Conservation (phyloP, 1,284 basidiomycete species). For the Pascua sp. region DNA sequence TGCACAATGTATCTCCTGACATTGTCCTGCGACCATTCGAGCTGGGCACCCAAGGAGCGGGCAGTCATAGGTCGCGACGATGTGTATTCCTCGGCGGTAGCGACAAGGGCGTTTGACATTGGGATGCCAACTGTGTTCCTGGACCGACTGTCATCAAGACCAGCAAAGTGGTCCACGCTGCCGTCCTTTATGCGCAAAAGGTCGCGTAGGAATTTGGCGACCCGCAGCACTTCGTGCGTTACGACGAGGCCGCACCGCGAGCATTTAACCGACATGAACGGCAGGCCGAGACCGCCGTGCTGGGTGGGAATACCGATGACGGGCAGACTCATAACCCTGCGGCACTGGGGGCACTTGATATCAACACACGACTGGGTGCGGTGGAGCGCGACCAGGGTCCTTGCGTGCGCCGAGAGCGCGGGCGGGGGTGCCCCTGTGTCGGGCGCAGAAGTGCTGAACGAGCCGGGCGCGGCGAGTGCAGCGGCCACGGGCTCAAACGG, state of each 20-base stretch:
- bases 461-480: not conserved
- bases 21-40: no score
- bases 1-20: no score
- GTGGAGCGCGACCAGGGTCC: slow-evolving; percentile 9
- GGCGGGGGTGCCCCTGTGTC: not conserved
- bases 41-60: no score
- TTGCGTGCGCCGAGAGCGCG: slow-evolving; percentile 4
- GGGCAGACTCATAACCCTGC: not conserved
- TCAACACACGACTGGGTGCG: slow-evolving; percentile 1
- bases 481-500: not conserved
- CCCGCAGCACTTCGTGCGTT: slow-evolving; percentile 18
- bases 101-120: no score
- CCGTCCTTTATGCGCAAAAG: slow-evolving; percentile 50
- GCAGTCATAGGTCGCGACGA: no score
- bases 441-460: not conserved
- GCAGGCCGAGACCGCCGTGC: slow-evolving; percentile 7
- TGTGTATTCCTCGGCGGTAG: no score
- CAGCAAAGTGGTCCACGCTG: not conserved
- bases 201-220: slow-evolving; percentile 59
- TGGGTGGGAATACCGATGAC: slow-evolving; percentile 7
- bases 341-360: slow-evolving; percentile 19
- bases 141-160: not conserved
- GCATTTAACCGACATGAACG: slow-evolving; percentile 9
- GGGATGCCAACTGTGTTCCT: no score
- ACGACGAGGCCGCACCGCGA: slow-evolving; percentile 5